phyloP scores from a whole-genome alignment of 2,329 filamentous ascomycete genomes.

The Aspergillus sp. region DNA sequence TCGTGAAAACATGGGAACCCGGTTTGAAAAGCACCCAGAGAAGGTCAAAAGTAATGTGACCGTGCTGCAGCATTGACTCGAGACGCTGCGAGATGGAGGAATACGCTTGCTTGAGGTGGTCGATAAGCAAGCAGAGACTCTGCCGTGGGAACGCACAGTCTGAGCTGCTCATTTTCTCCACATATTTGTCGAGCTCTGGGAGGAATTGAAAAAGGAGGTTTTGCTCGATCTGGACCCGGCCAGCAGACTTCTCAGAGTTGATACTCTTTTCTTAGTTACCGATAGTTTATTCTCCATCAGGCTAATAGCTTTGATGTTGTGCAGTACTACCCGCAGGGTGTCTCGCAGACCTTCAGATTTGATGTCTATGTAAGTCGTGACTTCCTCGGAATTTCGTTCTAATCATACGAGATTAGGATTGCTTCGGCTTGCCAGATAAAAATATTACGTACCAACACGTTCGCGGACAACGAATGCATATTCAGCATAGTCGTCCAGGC shows the following conservation, averaged over 20 bases:
- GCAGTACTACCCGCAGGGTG: neutral
- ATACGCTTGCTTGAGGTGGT: neutral
- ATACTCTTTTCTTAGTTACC: neutral
- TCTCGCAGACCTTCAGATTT: neutral
- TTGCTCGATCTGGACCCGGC: neutral
- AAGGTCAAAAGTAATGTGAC: neutral
- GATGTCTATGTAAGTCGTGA: neutral
- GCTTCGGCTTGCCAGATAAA: neutral
- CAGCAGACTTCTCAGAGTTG: no score
- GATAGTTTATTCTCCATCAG: neutral
- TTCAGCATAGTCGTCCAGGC: neutral
- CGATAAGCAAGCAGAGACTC: neutral
- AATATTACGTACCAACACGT: neutral
- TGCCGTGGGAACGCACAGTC: neutral
- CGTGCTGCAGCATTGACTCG: neutral
- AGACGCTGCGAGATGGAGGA: neutral
- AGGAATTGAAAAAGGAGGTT: neutral
- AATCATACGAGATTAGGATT: neutral
- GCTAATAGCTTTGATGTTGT: neutral
- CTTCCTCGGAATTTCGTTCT: constrained; percentile 1
- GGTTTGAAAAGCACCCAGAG: neutral
- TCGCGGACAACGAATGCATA: constrained; percentile 1
- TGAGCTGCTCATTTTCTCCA: neutral
- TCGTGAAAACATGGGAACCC: neutral
- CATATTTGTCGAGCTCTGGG: neutral